These are phyloP conservation scores for Cladobotryum protrusum DNA, from an alignment of 2,329 filamentous ascomycete genomes.

Conservation along the genomic window DNA sequence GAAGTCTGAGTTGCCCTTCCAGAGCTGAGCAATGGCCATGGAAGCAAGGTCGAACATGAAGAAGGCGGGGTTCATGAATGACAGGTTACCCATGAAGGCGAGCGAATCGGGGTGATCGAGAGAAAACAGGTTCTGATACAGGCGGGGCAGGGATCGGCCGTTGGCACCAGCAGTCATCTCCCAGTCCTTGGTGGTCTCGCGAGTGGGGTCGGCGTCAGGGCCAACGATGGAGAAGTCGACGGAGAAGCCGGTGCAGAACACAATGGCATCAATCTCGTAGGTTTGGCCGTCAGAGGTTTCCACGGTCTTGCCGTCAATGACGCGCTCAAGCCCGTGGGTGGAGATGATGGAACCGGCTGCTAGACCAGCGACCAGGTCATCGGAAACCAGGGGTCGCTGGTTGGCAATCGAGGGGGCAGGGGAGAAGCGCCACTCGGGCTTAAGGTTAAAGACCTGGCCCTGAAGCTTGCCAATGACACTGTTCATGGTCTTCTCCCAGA, in stretches of 20 bases:
- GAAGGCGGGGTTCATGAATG: conserved; percentile 13
- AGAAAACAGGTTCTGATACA: conserved; percentile 41
- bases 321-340: conserved; percentile 20
- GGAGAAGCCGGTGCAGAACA: conserved; percentile 32
- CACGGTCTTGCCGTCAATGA: conserved; percentile 19
- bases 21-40: conserved; percentile 29
- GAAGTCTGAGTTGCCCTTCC: conserved; percentile 20
- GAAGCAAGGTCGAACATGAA: conserved; percentile 18
- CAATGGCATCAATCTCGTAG: conserved; percentile 25
- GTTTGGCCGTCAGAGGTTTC: conserved; percentile 25
- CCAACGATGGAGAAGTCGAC: conserved; percentile 21
- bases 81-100: conserved; percentile 25
- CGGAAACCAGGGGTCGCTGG: conserved; percentile 21
- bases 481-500: too few relatives aligned
- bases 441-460: conserved; percentile 12
- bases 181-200: conserved; percentile 15
- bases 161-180: conserved; percentile 17
- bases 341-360: conserved; percentile 31
- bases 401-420: conserved; percentile 20
- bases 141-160: conserved; percentile 23
- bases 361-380: conserved; percentile 26
- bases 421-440: conserved; percentile 21
- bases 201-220: conserved; percentile 19
- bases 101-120: conserved; percentile 35
- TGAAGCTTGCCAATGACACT: conserved; percentile 7